Base-by-base conservation (phyloP, 1,284 basidiomycete genomes). In the Macrocystidia cucumis region DNA sequence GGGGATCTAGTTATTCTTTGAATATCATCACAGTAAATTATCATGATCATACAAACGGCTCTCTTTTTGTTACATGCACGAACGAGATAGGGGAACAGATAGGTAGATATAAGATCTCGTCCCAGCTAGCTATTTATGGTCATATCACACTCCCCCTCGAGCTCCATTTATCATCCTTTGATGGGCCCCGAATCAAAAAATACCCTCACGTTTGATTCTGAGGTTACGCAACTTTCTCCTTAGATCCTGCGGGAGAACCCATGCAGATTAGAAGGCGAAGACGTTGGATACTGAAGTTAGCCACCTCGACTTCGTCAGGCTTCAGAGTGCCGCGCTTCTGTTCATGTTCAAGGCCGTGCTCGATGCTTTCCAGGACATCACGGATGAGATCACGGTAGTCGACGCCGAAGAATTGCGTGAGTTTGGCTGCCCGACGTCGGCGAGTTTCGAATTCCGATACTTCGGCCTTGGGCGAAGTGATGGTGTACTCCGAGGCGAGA, bases 391-490 rank as follows among this genome's bases (percentile, higher is more conserved):
- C 79, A 18, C 75, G 70, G 50, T 89, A 87, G 52, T 84, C 70
- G 29, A 87, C 86, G 11, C 85, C 85, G 54, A 89, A 89, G 65
- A 89, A 88, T 56, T 80, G 70, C 17, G 79, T 78, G 40, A 88
- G 63, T 62, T 89, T 89, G 37, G 85, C 83, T 2, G 83, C 85
- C 34, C 78, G 66, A 24, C 74, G 65, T 33, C 86, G 67, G 30
- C 85, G 75, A 40, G 68, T 55, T 52, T 86, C 78, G 63, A 88
- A 87, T 41, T 64, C 65, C 7, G 62, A 63, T 37, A 61, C 52
- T 34, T 73, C 65, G 1, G 68, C 62, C 37, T 65, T 60, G 16
- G 68, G 59, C n/a, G 54, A 43, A 16, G 48, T 32, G 16, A 55
- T 34, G 32, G 54, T 59, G 38, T 59, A 61, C 34, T 74, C 73